A percentile compares a stretch with the other conserved stretches of the same genome.
Conservation (phyloP, 768 basidiomycete species). For the Amanita rimosa region DNA sequence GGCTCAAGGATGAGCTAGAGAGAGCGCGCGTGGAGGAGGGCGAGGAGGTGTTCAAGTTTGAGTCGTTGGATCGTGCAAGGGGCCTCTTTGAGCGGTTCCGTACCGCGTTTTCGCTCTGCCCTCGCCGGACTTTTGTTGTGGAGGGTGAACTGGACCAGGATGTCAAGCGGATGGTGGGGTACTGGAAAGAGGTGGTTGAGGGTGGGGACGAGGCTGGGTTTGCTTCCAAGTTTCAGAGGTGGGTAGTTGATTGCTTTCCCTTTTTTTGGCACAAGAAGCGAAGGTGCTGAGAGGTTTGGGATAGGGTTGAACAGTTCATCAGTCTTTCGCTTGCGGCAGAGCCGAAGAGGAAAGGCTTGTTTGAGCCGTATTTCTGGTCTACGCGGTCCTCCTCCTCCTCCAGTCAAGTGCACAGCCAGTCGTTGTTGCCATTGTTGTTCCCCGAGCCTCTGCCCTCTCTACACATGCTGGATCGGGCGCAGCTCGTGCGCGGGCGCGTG, state of each 20-base stretch:
- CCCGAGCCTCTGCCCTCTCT: conserved; percentile 62
- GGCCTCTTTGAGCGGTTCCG: conserved; percentile 42
- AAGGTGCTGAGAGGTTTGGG: neutral
- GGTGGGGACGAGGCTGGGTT: conserved; percentile 28
- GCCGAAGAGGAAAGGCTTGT: conserved; percentile 60
- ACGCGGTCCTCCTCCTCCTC: conserved; percentile 20
- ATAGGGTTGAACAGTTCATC: conserved; percentile 71
- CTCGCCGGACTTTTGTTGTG: conserved; percentile 23
- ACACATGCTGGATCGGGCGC: conserved; percentile 55
- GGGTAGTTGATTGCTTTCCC: conserved; percentile 11
- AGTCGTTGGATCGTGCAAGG: conserved; percentile 28
- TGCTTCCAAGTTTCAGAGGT: conserved; percentile 55
- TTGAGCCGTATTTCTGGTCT: conserved; percentile 71
- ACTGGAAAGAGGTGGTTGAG: conserved; percentile 45
- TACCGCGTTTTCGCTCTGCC: conserved; percentile 39
- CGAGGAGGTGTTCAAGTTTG: conserved; percentile 33
- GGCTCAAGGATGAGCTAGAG: conserved; percentile 35
- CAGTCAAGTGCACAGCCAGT: conserved; percentile 26
- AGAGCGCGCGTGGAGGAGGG: conserved; percentile 26
- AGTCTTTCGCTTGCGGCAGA: conserved; percentile 68
- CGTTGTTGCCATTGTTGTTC: conserved; percentile 60
- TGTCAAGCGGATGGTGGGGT: conserved; percentile 34
- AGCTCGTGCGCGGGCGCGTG: conserved; percentile 53
- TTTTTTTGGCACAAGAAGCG: too few relatives aligned
- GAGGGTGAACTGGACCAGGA: conserved; percentile 33